Conservation (phyloP, 2,329 filamentous ascomycete species). For the Pseudogymnoascus sp. region DNA sequence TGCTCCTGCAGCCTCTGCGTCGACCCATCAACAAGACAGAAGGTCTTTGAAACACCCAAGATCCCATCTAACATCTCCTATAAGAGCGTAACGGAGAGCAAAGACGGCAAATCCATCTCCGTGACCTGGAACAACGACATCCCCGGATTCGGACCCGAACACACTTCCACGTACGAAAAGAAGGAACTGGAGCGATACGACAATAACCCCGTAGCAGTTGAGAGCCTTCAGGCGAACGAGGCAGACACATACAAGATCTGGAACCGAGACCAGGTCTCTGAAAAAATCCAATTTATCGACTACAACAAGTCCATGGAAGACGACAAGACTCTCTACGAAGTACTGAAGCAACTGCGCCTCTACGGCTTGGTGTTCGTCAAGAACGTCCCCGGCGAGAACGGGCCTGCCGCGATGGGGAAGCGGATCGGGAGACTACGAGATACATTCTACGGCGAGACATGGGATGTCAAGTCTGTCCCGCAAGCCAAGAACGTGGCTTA, state of each 20-base stretch:
- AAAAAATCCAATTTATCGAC: conserved; percentile 48
- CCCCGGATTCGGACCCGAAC: conserved; percentile 23
- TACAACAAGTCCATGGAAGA: conserved; percentile 63
- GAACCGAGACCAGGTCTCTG: conserved; percentile 37
- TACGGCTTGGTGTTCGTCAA: conserved; percentile 71
- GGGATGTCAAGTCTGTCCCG: conserved; percentile 77
- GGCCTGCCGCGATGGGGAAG: conserved; percentile 59
- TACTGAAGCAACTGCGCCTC: conserved; percentile 51
- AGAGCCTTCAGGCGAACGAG: not conserved
- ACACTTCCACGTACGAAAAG: conserved; percentile 19
- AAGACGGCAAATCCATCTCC: conserved; percentile 33
- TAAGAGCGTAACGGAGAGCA: conserved; percentile 28
- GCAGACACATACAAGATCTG: conserved; percentile 26
- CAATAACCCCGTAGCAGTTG: conserved; percentile 13
- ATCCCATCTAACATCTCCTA: conserved; percentile 44
- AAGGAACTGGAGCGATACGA: conserved; percentile 9
- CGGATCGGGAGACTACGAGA: conserved; percentile 72
- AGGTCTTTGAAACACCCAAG: conserved; percentile 55
- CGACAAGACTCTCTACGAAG: conserved; percentile 48
- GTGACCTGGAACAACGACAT: conserved; percentile 50
- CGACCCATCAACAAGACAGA: conserved; percentile 51
- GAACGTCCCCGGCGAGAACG: conserved; percentile 59
- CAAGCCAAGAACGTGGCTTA: conserved; percentile 88
- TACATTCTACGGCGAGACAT: conserved; percentile 86
- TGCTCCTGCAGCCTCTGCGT: conserved; percentile 50